Evolutionary conservation across 257 asterid genomes (phyloP), one percentile per base, ranked within the genome.

Genomic region (Solanum bukasovii): DNA sequence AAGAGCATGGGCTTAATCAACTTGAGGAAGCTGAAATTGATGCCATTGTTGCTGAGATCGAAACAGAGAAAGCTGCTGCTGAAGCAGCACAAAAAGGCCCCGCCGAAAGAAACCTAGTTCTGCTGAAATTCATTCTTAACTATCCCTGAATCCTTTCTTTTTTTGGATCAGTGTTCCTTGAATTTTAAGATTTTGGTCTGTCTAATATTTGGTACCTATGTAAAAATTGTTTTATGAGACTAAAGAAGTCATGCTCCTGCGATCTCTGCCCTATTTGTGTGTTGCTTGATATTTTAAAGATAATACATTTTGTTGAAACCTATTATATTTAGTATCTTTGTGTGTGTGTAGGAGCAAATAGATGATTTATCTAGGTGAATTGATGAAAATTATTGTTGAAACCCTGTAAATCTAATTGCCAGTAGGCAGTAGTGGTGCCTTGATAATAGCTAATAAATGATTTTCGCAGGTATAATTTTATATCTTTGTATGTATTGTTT

Each of bases 21-120:
- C 98, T 96, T 68, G 99, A 96, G 88, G 99, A 96, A 93, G 96
- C 95, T 87, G 99, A 96, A 87, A 96, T 95, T 10, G 99, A 96
- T 87, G 97, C 94, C 75, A 89, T 96, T 89, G 99, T 93, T 88
- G 97, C 95, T 9, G 98, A 95, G 79, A 95, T 95, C 42, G 98
- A 95, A 81, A 98, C 96, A 21, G 99, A 95, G 92, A 95, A 96
- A 87, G 98, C 99, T 3, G 99, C 99, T 87, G 98, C 98, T 3
- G 99, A 96, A 91, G 98, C 98, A 90, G 99, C 99, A 40, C 42
- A 96, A 95, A 93, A 96, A 96, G 92, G 95, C 90, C 73, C 98
- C 96, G 13, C 90, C 93, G 87, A 46, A 91, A 81, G 93, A 95
- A 91, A 87, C 88, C 91, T 90, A 95, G 88, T 77, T 82, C 68